Base-by-base conservation (phyloP, 805 yeast species). In the Lipomyces kockii region DNA sequence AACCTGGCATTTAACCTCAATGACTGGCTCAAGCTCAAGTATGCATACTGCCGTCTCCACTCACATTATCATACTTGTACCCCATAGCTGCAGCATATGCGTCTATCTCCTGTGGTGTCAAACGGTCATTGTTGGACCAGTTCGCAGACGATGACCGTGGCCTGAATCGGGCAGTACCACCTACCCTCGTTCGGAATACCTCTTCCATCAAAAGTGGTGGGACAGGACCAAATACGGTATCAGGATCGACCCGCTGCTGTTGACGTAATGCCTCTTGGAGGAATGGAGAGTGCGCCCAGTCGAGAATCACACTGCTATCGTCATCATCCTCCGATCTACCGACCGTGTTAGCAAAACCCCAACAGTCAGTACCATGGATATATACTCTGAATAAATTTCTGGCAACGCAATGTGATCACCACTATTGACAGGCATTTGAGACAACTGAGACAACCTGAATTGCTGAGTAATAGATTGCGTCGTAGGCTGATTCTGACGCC, bases 191-290 rank as follows among this genome's bases (percentile, higher is more conserved):
- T 43, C 82, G 83, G 74, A 90, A 91, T 2, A 90, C 85, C 69
- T 87, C 91, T 62, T 87, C 91, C 79, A 89, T 86, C 62, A 87
- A 84, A 66, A 90, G 79, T 1, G 87, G 87, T 0, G 90, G 89
- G 39, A 89, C 84, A 6, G 90, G 88, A 0, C 97, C 97, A 79
- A 92, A 91, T 0, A 91, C 84, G 22, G 82, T 76, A 68, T 83
- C 86, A 0, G 95, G 93, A 74, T 91, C 88, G 68, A 88, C 79
- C 35, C 75, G 76, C 60, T 68, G 76, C 74, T 86, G 89, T 67
- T 83, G 84, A 27, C 77, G 74, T 51, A 87, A 77, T 46, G 82
- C 79, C 37, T 80, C 79, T 55, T 82, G 81, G 62, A 87, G 76
- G 66, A 83, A 84, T 3, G 90, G 88, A 1, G 89, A 83, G 64